These are phyloP conservation scores for Euphorbia schlechtendalii DNA, from an alignment of 441 rosid species.

Conservation along the genomic window DNA sequence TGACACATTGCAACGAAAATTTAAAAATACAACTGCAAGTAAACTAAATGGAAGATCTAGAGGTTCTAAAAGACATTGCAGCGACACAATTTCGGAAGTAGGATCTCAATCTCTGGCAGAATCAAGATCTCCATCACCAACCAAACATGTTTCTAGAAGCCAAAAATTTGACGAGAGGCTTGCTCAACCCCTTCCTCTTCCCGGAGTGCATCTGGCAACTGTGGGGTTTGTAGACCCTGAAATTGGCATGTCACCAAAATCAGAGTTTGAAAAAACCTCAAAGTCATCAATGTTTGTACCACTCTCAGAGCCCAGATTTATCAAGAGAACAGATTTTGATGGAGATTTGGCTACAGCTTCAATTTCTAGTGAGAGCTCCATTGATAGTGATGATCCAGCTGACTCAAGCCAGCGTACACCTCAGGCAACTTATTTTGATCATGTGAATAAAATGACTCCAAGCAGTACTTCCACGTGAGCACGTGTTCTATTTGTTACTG, in stretches of 20 bases:
- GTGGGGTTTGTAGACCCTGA: slow-evolving; percentile 48
- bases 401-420: slow-evolving; percentile 42
- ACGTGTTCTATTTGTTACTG: slow-evolving; percentile 5
- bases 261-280: slow-evolving; percentile 33
- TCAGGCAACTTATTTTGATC: slow-evolving; percentile 48
- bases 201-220: slow-evolving; percentile 33
- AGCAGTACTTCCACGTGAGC: slow-evolving; percentile 51
- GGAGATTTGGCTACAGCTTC: slow-evolving; percentile 47
- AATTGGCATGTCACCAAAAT: slow-evolving; percentile 36
- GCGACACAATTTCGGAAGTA: slow-evolving; percentile 44
- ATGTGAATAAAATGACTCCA: slow-evolving; percentile 36
- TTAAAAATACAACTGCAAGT: slow-evolving; percentile 42
- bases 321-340: slow-evolving; percentile 42
- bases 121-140: slow-evolving; percentile 67
- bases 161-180: slow-evolving; percentile 53
- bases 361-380: slow-evolving; percentile 52
- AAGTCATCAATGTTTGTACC: slow-evolving; percentile 44
- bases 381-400: slow-evolving; percentile 52
- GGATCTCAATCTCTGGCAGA: slow-evolving; percentile 48
- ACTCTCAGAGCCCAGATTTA: slow-evolving; percentile 52
- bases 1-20: slow-evolving; percentile 43
- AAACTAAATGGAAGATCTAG: slow-evolving; percentile 37
- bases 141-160: slow-evolving; percentile 49
- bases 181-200: slow-evolving; percentile 73
- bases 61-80: slow-evolving; percentile 39